These are phyloP conservation scores for Kentomonas sorsogonicus DNA, from an alignment of 208 protist genomes.

Conservation along the genomic window DNA sequence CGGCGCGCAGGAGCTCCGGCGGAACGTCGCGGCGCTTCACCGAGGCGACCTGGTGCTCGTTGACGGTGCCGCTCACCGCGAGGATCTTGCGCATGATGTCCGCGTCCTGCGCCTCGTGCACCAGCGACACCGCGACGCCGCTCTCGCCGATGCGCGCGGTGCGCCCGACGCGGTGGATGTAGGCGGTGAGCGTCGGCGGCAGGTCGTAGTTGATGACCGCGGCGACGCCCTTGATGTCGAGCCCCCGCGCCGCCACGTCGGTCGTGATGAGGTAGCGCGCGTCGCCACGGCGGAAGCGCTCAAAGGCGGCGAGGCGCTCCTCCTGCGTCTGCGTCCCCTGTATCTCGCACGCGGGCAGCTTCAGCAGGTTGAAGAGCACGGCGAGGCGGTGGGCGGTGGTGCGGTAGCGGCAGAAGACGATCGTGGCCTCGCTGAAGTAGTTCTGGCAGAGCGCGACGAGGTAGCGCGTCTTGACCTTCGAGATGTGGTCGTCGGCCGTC, in stretches of 20 bases:
- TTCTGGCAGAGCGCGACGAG: constrained; percentile 73
- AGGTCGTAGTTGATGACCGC: constrained; percentile 98
- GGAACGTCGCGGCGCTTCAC: constrained; percentile 42
- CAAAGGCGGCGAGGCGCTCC: constrained; percentile 70
- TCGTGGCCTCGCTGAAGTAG: constrained; percentile 59
- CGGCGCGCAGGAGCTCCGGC: constrained; percentile 13
- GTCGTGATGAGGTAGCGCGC: constrained; percentile 90
- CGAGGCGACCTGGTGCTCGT: constrained; percentile 34
- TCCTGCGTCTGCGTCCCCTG: constrained; percentile 84
- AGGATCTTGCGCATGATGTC: constrained; percentile 90
- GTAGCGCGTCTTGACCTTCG: constrained; percentile 73
- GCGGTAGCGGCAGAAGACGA: constrained; percentile 87
- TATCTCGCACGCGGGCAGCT: constrained; percentile 66
- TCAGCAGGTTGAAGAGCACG: constrained; percentile 72
- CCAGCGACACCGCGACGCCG: constrained; percentile 94
- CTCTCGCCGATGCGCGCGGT: constrained; percentile 94
- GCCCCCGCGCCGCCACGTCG: constrained; percentile 90
- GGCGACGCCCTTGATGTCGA: constrained; percentile 96
- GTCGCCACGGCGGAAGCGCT: constrained; percentile 71
- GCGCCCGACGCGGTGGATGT: constrained; percentile 98
- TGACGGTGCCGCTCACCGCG: constrained; percentile 67
- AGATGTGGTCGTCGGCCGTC: constrained; percentile 50
- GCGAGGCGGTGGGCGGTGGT: constrained; percentile 77
- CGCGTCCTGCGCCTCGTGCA: constrained; percentile 76
- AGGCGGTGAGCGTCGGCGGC: constrained; percentile 95